phyloP scores from a whole-genome alignment of 306 rosid species.

The Canavalia gladiata region DNA sequence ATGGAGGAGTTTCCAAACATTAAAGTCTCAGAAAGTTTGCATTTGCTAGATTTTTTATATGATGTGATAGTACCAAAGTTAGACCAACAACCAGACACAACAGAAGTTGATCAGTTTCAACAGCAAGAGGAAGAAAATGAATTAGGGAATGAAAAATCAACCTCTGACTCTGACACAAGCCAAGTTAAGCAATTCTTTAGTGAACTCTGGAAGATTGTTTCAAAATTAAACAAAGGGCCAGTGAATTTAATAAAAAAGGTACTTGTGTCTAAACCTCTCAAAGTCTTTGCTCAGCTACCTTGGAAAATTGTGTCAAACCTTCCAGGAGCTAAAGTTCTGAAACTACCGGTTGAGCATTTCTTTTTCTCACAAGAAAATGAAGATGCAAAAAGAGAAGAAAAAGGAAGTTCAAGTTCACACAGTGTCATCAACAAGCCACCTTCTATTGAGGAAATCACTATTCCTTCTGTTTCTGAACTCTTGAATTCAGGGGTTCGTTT shows the following conservation, averaged over 20 bases:
- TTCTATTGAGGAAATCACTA: slow-evolving; percentile 71
- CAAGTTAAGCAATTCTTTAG: slow-evolving; percentile 47
- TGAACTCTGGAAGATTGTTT: slow-evolving; percentile 61
- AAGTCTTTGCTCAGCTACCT: slow-evolving; percentile 61
- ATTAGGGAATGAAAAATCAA: slow-evolving; percentile 39
- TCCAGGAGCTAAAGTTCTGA: slow-evolving; percentile 42
- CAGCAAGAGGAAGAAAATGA: slow-evolving; percentile 11
- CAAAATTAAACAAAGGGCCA: slow-evolving; percentile 65
- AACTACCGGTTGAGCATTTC: slow-evolving; percentile 34
- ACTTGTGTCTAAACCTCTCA: slow-evolving; percentile 61
- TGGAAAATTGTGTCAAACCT: slow-evolving; percentile 63
- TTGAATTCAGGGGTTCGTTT: slow-evolving; percentile 59
- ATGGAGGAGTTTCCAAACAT: slow-evolving; percentile 50
- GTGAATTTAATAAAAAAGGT: slow-evolving; percentile 56
- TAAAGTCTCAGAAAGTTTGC: slow-evolving; percentile 59
- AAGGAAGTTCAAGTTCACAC: slow-evolving; percentile 38
- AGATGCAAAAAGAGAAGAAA: slow-evolving; percentile 15
- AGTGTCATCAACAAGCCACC: slow-evolving; percentile 58
- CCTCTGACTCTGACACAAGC: background rate
- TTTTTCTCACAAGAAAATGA: slow-evolving; percentile 29
- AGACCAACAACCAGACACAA: slow-evolving; percentile 44
- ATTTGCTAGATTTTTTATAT: slow-evolving; percentile 75
- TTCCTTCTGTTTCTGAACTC: slow-evolving; percentile 73
- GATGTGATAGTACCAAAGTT: slow-evolving; percentile 61
- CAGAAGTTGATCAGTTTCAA: slow-evolving; percentile 41